Evolutionary conservation across 1,284 basidiomycete species (phyloP), one percentile per base, ranked within the genome.

Genomic region (Cryptococcus hybrid): DNA sequence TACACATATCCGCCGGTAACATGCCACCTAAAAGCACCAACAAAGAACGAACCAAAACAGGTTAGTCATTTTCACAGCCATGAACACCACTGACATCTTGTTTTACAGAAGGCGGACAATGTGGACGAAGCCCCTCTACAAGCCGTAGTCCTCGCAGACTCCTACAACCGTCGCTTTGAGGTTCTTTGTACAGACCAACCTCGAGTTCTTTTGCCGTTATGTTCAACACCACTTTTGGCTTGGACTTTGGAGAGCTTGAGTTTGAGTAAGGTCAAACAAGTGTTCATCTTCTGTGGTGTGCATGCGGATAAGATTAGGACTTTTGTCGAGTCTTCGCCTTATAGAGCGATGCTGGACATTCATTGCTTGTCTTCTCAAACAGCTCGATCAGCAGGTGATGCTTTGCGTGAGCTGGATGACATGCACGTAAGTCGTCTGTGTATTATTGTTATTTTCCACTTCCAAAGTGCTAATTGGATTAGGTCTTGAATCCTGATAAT

Each of bases 231-330:
- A 3, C 80, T 99, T 39, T 83, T 99, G 37, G 88, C 92, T 67
- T 98, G 94, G 92, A 97, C 95, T 2, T 87, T 99, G 62, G 95
- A 99, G 77, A 89, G 89, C 71, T 84, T 99, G 48, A 87, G 90
- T 37, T 82, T 93, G 15, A 91, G 92, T 38, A 92, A 92, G 54
- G 93, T 98, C 47, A 89, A 94, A 71, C 90, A 98, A 78, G 90
- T 97, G 60, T 95, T 97, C 77, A 88, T 99, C 55, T 87, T 98
- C 62, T 95, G 86, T 78, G 85, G 87, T 70, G 95, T 87, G 63
- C 89, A 95, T 77, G 84, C 90, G 8, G 87, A 88, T 56, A 86
- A 88, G 70, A 87, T 94, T 67, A 88, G 88, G 72, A 82, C 83
- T 9, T 90, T 86, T 60, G 88, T 94, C 71, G 84, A 82, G 90